Evolutionary conservation across 305 asterid species (phyloP), one percentile per base, ranked within the genome.

Genomic region (Fraxinus greggii): DNA sequence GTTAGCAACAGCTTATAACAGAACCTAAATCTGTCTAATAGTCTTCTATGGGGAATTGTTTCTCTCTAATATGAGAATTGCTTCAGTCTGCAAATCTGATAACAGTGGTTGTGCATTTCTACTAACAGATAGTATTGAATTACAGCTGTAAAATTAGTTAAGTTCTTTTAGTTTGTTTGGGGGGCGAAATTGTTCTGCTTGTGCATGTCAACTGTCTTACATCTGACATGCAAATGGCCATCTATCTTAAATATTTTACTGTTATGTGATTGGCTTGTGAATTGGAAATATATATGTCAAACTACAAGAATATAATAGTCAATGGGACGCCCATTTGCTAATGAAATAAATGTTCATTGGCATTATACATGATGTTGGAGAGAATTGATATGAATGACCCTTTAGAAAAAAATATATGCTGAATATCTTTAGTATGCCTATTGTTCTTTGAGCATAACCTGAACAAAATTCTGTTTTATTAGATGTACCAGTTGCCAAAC

Each of bases 361-460:
- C 78, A n/a, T 15, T 80, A 8, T 48, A 51, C 56, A 70, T 32
- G 33, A 81, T 54, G 33, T 7, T 29, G 26, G 23, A 67, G 32
- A 21, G 67, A 59, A 24, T 79, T 61, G 59, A 19, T 19, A 82
- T 82, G 67, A 36, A 13, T 45, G 61, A 29, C 35, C 54, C 77
- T 33, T 72, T 3, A 21, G 38, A 38, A 28, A 21, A 36, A 48
- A 24, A 12, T 67, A 28, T 67, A 38, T 31, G 45, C 23, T 40
- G 10, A 31, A 32, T 9, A n/a, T 72, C 1, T 76, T 67, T 29
- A 23, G 7, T 3, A 29, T 48, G 28, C 21, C 75, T 51, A 29
- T 61, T 56, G 42, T 74, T 45, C 45, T 78, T 72, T 75, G 85
- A 51, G 28, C 67, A 59, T 24, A 13, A 54, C 15, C 61, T 79